Evolutionary conservation across 495 filamentous ascomycete species (phyloP).

Genomic region (Penicillium pulvis): DNA sequence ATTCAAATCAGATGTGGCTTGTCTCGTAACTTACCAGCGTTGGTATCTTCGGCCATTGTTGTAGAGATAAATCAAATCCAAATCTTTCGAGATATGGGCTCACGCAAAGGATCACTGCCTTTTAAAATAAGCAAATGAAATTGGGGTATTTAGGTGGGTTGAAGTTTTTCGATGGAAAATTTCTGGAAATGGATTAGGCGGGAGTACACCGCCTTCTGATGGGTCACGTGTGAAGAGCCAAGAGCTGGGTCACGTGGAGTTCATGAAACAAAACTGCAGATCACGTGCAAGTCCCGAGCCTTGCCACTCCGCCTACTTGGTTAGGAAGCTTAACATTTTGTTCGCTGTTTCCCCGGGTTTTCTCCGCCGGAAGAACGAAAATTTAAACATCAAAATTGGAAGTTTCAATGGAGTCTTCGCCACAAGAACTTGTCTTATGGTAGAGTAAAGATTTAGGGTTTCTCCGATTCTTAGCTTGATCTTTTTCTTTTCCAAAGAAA

Average conservation of each 20-base stretch:
- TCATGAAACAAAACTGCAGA: not conserved
- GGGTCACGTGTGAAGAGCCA: not conserved
- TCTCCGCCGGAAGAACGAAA: not conserved
- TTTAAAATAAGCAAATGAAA: slow-evolving; percentile 22
- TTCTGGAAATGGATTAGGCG: slow-evolving; percentile 13
- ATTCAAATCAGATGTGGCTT: not conserved
- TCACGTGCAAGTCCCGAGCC: not conserved
- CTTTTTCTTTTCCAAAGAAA: too few relatives aligned
- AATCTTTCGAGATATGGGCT: slow-evolving; percentile 38
- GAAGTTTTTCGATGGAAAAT: slow-evolving; percentile 19
- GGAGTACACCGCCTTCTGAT: slow-evolving; percentile 1
- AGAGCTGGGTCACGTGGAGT: not conserved
- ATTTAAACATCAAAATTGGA: not conserved
- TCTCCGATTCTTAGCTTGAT: too few relatives aligned
- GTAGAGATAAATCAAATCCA: slow-evolving; percentile 20
- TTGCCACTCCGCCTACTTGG: not conserved
- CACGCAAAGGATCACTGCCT: slow-evolving; percentile 51
- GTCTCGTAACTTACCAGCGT: slow-evolving; percentile 32
- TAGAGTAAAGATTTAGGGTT: too few relatives aligned
- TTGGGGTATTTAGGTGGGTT: slow-evolving; percentile 18
- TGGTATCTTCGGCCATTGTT: slow-evolving; percentile 45
- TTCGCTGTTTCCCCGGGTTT: not conserved
- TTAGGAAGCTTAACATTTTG: not conserved
- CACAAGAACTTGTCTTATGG: too few relatives aligned
- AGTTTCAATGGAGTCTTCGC: too few relatives aligned